Evolutionary conservation across 257 asterid genomes (phyloP).

Genomic region (Gardenia jasminoides): DNA sequence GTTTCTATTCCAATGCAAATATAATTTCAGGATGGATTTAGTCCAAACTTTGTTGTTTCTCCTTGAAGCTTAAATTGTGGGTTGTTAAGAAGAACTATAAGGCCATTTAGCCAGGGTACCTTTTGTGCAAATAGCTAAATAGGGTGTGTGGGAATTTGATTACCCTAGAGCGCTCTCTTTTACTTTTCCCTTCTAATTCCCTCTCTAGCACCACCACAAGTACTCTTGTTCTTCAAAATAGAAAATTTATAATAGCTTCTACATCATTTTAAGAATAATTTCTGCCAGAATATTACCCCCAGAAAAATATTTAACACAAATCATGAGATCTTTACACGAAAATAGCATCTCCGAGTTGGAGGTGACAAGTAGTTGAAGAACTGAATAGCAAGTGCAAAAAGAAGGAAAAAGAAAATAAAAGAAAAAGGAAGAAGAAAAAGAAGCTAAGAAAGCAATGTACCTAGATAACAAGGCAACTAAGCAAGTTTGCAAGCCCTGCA

Average conservation of each 20-base stretch:
- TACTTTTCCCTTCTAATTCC: background rate
- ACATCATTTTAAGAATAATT: background rate
- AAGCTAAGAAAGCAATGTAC: constrained; percentile 27
- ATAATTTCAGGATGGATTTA: background rate
- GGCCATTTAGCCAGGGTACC: background rate
- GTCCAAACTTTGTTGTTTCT: background rate
- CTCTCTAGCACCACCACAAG: background rate
- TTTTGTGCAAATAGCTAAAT: no score
- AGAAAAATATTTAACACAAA: background rate
- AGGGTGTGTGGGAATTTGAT: no score
- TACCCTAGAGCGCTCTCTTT: background rate
- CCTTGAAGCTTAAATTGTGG: background rate
- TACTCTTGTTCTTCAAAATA: background rate
- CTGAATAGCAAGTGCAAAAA: background rate
- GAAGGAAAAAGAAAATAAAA: no score
- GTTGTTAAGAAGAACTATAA: background rate
- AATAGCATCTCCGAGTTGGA: background rate
- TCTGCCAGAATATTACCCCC: background rate
- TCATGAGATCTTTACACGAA: background rate
- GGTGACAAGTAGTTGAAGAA: background rate
- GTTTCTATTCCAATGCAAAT: background rate
- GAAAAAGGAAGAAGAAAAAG: no score
- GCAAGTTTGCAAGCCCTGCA: constrained; percentile 90
- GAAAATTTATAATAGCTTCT: background rate
- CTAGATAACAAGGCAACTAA: constrained; percentile 70